Conservation (phyloP, 1,139 yeast species). For the Blastobotrys apis region DNA sequence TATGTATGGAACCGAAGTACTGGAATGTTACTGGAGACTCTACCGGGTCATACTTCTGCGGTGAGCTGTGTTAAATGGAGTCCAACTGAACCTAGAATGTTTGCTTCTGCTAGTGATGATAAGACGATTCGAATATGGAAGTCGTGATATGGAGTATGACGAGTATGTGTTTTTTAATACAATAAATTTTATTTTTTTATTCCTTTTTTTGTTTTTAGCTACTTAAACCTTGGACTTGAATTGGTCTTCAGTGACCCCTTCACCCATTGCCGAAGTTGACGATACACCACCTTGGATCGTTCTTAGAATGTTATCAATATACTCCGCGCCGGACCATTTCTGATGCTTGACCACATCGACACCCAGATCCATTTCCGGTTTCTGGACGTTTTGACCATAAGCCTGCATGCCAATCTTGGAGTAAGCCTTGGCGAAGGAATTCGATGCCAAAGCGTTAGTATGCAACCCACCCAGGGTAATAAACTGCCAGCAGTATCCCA, state of each 20-base stretch:
- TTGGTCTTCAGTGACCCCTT: constrained; percentile 97
- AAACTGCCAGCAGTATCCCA: constrained; percentile 97
- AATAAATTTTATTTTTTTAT: not conserved
- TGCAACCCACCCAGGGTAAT: constrained; percentile 97
- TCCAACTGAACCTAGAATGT: constrained; percentile 28
- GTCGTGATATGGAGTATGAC: constrained; percentile 9
- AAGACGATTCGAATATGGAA: constrained; percentile 7
- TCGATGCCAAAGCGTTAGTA: constrained; percentile 90
- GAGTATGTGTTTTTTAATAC: not conserved
- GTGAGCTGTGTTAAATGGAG: constrained; percentile 82
- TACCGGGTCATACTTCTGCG: constrained; percentile 49
- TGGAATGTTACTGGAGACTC: constrained; percentile 47
- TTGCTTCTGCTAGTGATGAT: constrained; percentile 11
- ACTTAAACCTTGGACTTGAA: constrained; percentile 47
- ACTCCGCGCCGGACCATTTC: constrained; percentile 99
- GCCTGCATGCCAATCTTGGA: constrained; percentile 90
- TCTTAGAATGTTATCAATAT: constrained; percentile 85
- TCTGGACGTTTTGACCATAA: constrained; percentile 82
- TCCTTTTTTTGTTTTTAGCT: not conserved
- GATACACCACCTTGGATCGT: constrained; percentile 93
- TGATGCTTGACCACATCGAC: constrained; percentile 98
- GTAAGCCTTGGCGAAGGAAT: constrained; percentile 76
- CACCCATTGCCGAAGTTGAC: constrained; percentile 98
- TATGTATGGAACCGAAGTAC: constrained; percentile 77
- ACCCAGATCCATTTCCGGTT: constrained; percentile 80